Conservation (phyloP, 352 stramenopile species). For the Pythium chondricola region DNA sequence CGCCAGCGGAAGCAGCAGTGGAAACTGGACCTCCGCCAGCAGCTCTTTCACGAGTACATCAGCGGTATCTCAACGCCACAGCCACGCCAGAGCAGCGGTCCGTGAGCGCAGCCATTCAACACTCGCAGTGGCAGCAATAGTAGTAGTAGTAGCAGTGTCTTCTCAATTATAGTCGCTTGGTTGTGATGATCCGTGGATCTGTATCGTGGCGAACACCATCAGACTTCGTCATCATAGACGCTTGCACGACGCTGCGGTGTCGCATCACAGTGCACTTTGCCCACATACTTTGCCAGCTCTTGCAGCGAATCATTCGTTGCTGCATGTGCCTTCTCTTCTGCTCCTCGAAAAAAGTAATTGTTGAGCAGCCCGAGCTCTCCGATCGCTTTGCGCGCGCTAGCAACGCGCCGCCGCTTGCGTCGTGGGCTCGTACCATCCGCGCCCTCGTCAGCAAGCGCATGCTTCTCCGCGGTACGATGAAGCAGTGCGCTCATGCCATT, state of each 20-base stretch:
- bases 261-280: slow-evolving; percentile 49
- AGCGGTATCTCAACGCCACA: too few species aligned
- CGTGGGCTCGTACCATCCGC: not conserved
- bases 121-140: too few species aligned
- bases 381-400: slow-evolving; percentile 22
- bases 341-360: slow-evolving; percentile 49
- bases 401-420: slow-evolving; percentile 28
- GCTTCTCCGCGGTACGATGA: not conserved
- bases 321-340: slow-evolving; percentile 17
- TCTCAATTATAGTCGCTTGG: too few species aligned
- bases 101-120: too few species aligned
- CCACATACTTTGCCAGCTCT: slow-evolving; percentile 27
- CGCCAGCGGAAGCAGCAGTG: slow-evolving; percentile 17
- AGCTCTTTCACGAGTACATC: slow-evolving; percentile 11
- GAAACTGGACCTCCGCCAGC: slow-evolving; percentile 17
- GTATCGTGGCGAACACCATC: too few species aligned
- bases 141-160: too few species aligned
- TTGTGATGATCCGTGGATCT: too few species aligned
- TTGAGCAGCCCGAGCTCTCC: slow-evolving; percentile 57
- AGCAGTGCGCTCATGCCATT: slow-evolving; percentile 33
- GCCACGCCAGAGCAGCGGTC: too few species aligned
- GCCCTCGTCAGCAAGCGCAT: slow-evolving; percentile 1
- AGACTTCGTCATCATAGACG: slow-evolving; percentile 84
- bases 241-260: slow-evolving; percentile 55
- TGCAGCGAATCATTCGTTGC: slow-evolving; percentile 19